phyloP scores from a whole-genome alignment of 805 yeast species.

The Teunomyces aglyptinius region DNA sequence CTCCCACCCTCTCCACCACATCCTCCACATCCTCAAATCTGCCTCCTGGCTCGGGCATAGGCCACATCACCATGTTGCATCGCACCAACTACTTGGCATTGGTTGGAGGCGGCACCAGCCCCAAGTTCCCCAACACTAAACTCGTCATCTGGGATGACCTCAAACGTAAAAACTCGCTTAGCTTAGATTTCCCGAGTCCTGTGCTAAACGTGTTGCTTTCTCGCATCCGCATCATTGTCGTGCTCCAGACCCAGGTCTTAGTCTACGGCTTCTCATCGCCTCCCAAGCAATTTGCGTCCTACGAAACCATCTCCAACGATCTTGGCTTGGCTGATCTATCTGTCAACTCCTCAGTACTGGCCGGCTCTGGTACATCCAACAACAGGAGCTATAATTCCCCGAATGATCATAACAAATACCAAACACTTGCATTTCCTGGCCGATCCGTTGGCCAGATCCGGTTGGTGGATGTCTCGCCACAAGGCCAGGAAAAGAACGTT shows the following conservation, averaged over 20 bases:
- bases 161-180: constrained; percentile 68
- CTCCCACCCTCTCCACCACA: background rate
- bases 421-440: constrained; percentile 76
- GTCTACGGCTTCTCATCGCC: constrained; percentile 81
- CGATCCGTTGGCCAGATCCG: constrained; percentile 75
- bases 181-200: constrained; percentile 73
- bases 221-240: constrained; percentile 71
- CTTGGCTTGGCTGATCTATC: constrained; percentile 62
- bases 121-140: constrained; percentile 75
- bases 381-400: constrained; percentile 6
- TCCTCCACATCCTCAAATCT: background rate
- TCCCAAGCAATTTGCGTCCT: constrained; percentile 62
- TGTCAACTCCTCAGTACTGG: constrained; percentile 19
- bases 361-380: constrained; percentile 2
- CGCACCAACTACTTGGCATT: constrained; percentile 88
- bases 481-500: constrained; percentile 59
- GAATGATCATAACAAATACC: constrained; percentile 29
- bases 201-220: constrained; percentile 74
- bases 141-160: constrained; percentile 91
- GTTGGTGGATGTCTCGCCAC: constrained; percentile 68
- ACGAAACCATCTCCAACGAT: constrained; percentile 65
- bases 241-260: constrained; percentile 61
- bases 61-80: constrained; percentile 76
- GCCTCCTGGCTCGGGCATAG: constrained; percentile 56
- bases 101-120: constrained; percentile 85